A percentile compares a stretch with the other conserved stretches of the same genome.
Conservation (phyloP, 2,329 filamentous ascomycete species). For the Clonostachys byssicola region DNA sequence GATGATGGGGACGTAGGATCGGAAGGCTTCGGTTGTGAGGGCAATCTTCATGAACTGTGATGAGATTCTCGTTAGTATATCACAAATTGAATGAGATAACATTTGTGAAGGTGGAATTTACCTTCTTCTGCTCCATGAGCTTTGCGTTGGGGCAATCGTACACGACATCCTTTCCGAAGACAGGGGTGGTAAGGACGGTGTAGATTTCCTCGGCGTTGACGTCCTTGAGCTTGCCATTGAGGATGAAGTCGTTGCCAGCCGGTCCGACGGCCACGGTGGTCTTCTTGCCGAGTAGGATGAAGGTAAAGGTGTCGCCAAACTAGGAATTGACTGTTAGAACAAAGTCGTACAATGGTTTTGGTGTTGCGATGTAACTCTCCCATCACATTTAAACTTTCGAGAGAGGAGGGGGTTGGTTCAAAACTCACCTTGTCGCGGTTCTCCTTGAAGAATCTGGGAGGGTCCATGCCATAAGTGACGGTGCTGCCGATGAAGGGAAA, state of each 20-base stretch:
- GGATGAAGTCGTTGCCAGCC: conserved; percentile 83
- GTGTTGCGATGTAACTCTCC: neutral
- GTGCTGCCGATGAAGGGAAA: conserved; percentile 86
- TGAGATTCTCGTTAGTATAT: neutral
- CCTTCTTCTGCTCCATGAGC: conserved; percentile 96
- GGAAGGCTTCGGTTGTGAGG: conserved; percentile 71
- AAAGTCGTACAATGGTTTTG: neutral
- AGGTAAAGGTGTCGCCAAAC: conserved; percentile 90
- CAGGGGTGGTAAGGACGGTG: conserved; percentile 66
- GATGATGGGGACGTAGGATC: conserved; percentile 74
- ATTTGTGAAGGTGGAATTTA: conserved; percentile 24
- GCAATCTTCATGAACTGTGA: conserved; percentile 74
- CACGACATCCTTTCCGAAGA: conserved; percentile 81
- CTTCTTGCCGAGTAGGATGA: conserved; percentile 82
- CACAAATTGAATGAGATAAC: neutral
- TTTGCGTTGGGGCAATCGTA: conserved; percentile 90
- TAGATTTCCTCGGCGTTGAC: conserved; percentile 91
- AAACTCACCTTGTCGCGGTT: conserved; percentile 67
- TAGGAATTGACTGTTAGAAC: neutral
- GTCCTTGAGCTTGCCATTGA: conserved; percentile 87
- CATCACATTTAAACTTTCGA: neutral
- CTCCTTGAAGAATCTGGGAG: conserved; percentile 79
- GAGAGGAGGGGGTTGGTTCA: neutral
- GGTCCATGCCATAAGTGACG: conserved; percentile 91
- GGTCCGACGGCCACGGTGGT: conserved; percentile 82